Base-by-base conservation (phyloP, 2,329 filamentous ascomycete species). In the Diaporthe amygdali region DNA sequence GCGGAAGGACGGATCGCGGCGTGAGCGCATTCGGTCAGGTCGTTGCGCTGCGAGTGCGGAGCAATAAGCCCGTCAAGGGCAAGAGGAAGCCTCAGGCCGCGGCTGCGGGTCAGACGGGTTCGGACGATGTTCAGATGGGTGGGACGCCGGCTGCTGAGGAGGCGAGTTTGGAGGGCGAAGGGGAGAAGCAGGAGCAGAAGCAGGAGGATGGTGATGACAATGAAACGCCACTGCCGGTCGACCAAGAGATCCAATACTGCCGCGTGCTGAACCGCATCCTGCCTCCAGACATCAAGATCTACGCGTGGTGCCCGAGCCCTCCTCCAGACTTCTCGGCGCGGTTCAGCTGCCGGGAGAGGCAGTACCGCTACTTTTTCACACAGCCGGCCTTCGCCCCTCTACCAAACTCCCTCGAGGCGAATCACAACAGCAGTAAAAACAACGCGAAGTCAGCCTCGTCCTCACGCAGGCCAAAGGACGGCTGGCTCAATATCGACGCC, bases 1-100 rank as follows among this genome's bases (percentile, higher is more conserved):
- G 96, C 78, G 96, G 96, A 2, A 88, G 96, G 74, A 99, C 96
- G 22, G 96, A 99, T 80, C 88, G 91, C 68, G 96, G 96, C 15
- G 96, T 99, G 44, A 98, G 95, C 81, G 95, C 96, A 3, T 99
- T 99, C 83, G 96, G 96, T 0, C 96, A 99, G 84, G 96, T 99
- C 70, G 91, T 99, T 77, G 93, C 91, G 0, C 83, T 99, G 49
- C 85, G 92, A 69, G 91, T 99, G 20, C 87, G 96, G 78, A 98
- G 95, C 81, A 93, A 93, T 76, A 85, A 89, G 75, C 94, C 94
- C 92, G 66, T 82, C 82, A 78, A 76, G 69, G 77, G 49, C 8
- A 63, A 34, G 51, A 32, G 34, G 54, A 71, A 68, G 44, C 59
- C 75, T 63, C 70, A 80, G 73, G 76, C 74, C 72, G 73, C 54